A percentile compares a stretch with the other conserved stretches of the same genome.
Conservation (phyloP, 805 yeast species). For the Cyberlindnera veronae region DNA sequence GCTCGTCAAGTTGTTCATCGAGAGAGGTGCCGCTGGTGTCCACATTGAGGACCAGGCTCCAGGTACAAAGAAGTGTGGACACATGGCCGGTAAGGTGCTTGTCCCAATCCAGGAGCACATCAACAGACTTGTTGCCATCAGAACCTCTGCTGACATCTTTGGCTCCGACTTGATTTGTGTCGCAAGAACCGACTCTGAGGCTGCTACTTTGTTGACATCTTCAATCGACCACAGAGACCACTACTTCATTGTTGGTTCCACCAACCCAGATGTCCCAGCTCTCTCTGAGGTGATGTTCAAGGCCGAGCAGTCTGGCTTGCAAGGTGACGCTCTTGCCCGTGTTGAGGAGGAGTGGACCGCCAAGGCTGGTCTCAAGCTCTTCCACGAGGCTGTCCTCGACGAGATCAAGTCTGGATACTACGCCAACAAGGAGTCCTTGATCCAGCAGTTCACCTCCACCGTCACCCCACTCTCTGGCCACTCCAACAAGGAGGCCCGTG, state of each 20-base stretch:
- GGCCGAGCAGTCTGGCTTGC: conserved; percentile 74
- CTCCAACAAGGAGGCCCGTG: conserved; percentile 77
- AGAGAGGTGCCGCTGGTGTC: conserved; percentile 98
- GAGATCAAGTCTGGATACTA: conserved; percentile 61
- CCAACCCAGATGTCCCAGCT: conserved; percentile 76
- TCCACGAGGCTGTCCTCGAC: conserved; percentile 88
- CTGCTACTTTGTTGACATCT: conserved; percentile 91
- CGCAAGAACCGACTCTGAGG: conserved; percentile 97
- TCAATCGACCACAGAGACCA: conserved; percentile 95
- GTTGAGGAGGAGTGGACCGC: conserved; percentile 81
- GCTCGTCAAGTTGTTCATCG: conserved; percentile 92
- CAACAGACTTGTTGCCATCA: conserved; percentile 87
- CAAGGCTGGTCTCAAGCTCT: conserved; percentile 80
- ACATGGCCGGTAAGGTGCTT: conserved; percentile 97
- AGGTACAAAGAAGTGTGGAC: conserved; percentile 98
- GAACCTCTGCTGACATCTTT: conserved; percentile 92
- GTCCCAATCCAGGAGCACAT: conserved; percentile 98
- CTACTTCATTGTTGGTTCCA: conserved; percentile 84
- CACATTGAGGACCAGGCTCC: conserved; percentile 99
- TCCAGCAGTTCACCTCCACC: conserved; percentile 59
- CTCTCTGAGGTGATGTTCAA: conserved; percentile 73
- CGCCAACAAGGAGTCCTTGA: conserved; percentile 58
- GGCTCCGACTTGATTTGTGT: conserved; percentile 83
- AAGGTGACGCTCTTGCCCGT: conserved; percentile 64
- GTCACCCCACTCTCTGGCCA: conserved; percentile 74